Evolutionary conservation across 495 filamentous ascomycete genomes (phyloP), one percentile per base, ranked within the genome.

Genomic region (Rhypophila decipiens): DNA sequence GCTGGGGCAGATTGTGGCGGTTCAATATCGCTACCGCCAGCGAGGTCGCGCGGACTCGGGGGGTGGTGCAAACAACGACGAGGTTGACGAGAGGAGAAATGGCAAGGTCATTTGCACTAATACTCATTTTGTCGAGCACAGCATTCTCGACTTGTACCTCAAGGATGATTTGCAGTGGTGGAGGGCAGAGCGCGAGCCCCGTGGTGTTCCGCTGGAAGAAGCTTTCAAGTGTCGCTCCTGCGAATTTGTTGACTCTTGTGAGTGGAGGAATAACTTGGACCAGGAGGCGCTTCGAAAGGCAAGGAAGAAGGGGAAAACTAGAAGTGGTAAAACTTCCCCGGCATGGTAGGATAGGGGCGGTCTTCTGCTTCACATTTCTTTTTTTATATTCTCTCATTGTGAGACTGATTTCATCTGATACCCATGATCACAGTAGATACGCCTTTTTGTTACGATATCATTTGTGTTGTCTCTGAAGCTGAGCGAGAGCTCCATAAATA

Each of bases 191-290:
- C 65, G 90, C 15, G 68, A 74, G 46, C 79, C 90, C 0, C 69
- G 76, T n/a, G 93, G 93, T 9, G 94, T 97, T 7, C 67, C 75
- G n/a, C 73, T 94, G 11, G 83, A 90, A 63, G 94, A 97, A 49
- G 87, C 87, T 0, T 95, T 83, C 74, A 98, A 98, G 66, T 98
- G 93, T 60, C 55, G 66, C 8, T 63, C 47, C 20, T 83, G 79
- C 53, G 77, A 82, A 37, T 83, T 83, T 56, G 67, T 65, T 2
- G 71, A 69, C 7, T 55, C 42, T 4, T 83, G 79, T 45, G 65
- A 72, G 36, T 83, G 79, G 79, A 63, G 79, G 7, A 45, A 58
- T 9, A 51, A 31, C 8, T 39, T 65, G 49, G 68, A 75, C 44
- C 45, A 63, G 17, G 59, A 64, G 55, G 38, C 41, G 8, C 24